These are phyloP conservation scores for Cyclotella kingstonii DNA, from an alignment of 108 stramenopile species.

Conservation along the genomic window DNA sequence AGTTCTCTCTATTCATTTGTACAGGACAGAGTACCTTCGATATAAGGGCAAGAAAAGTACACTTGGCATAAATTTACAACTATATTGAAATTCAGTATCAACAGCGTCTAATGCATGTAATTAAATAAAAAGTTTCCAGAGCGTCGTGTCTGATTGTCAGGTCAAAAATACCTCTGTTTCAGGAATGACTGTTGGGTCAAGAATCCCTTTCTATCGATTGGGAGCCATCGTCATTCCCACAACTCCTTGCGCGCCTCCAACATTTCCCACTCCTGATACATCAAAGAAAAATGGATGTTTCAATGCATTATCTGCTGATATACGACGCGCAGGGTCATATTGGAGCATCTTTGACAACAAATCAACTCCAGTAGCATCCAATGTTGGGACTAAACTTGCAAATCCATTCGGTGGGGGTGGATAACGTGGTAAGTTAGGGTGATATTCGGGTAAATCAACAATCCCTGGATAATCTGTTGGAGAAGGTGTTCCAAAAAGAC, in stretches of 20 bases:
- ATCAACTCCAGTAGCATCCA: slow-evolving; percentile 81
- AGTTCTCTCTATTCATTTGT: too few relatives aligned
- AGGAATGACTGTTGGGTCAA: too few relatives aligned
- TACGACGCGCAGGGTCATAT: slow-evolving; percentile 89
- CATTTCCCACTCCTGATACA: slow-evolving; percentile 47
- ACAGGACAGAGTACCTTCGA: too few relatives aligned
- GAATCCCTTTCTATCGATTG: too few relatives aligned
- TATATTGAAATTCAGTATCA: too few relatives aligned
- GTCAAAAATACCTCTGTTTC: too few relatives aligned
- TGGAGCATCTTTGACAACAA: slow-evolving; percentile 86
- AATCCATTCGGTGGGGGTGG: slow-evolving; percentile 79
- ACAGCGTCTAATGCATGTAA: too few relatives aligned
- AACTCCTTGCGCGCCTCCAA: background rate
- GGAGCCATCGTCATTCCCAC: slow-evolving; percentile 6
- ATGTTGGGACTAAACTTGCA: slow-evolving; percentile 80
- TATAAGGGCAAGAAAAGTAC: too few relatives aligned
- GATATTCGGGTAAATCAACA: slow-evolving; percentile 90
- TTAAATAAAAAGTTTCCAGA: too few relatives aligned
- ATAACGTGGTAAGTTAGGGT: slow-evolving; percentile 79
- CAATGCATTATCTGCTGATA: slow-evolving; percentile 91
- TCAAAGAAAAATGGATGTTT: slow-evolving; percentile 95
- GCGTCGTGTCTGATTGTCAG: too few relatives aligned
- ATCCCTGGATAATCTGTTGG: slow-evolving; percentile 84
- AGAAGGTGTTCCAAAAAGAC: slow-evolving; percentile 83
- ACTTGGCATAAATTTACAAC: too few relatives aligned